Conservation (phyloP, 1,139 yeast genomes). For the Magnusiomyces magnusii region DNA sequence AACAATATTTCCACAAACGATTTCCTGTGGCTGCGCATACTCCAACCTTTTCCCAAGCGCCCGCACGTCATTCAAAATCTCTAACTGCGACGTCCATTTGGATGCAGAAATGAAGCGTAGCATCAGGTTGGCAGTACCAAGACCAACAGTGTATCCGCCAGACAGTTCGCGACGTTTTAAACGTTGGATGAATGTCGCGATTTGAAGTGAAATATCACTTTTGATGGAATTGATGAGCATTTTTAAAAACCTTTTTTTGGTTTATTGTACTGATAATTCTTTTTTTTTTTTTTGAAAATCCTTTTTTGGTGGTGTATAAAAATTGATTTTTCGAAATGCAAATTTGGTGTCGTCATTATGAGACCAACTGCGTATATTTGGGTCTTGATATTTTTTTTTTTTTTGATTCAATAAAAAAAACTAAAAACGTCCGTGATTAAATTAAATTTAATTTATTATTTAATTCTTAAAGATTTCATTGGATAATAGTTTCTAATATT, state of each 20-base stretch:
- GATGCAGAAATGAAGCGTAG: conserved; percentile 87
- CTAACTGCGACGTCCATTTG: conserved; percentile 74
- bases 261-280: background rate
- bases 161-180: conserved; percentile 66
- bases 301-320: background rate
- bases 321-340: background rate
- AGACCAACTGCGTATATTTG: no score
- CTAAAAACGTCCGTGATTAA: no score
- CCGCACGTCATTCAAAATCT: conserved; percentile 63
- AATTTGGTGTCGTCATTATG: no score
- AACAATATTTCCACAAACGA: conserved; percentile 83
- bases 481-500: no score
- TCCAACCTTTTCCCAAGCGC: conserved; percentile 35
- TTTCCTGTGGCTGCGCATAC: conserved; percentile 48
- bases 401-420: no score
- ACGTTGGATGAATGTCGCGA: conserved; percentile 21
- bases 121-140: conserved; percentile 77
- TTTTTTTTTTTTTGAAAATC: background rate
- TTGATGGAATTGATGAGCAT: background rate
- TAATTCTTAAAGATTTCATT: no score
- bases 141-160: conserved; percentile 72
- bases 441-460: no score
- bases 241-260: background rate
- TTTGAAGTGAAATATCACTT: conserved; percentile 20
- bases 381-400: no score